A percentile compares a stretch with the other conserved stretches of the same genome.
Evolutionary conservation across 345 rosid genomes (phyloP).

Genomic region (Boechera stricta): DNA sequence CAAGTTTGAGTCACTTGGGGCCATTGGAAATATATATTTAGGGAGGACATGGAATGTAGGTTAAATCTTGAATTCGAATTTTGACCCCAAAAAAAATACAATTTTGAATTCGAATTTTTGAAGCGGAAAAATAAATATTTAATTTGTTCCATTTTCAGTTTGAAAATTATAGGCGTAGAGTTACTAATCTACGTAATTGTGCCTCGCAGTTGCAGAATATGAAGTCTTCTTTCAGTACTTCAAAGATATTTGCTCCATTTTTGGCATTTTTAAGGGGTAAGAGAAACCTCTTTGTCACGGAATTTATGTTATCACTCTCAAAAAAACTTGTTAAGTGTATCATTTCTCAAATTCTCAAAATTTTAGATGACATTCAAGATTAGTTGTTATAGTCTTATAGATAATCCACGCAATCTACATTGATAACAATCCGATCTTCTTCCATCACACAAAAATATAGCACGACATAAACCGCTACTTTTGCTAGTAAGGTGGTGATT

Average conservation of each 20-base stretch:
- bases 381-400: background rate
- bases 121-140: too few relatives aligned
- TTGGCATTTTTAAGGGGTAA: too few relatives aligned
- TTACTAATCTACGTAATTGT: too few relatives aligned
- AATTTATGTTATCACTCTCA: background rate
- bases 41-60: background rate
- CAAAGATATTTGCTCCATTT: too few relatives aligned
- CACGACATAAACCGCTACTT: background rate
- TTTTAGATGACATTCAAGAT: background rate
- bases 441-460: slow-evolving; percentile 1
- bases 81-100: background rate
- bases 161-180: too few relatives aligned
- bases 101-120: too few relatives aligned
- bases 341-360: slow-evolving; percentile 7
- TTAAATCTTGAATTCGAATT: background rate
- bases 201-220: too few relatives aligned
- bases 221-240: too few relatives aligned
- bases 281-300: too few relatives aligned
- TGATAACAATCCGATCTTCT: background rate
- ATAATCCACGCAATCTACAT: background rate
- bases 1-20: background rate
- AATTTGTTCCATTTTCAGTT: too few relatives aligned
- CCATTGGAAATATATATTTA: background rate
- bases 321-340: background rate
- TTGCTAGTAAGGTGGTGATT: background rate